phyloP scores from a whole-genome alignment of 768 basidiomycete species.

The Rhizopogon roseolus region DNA sequence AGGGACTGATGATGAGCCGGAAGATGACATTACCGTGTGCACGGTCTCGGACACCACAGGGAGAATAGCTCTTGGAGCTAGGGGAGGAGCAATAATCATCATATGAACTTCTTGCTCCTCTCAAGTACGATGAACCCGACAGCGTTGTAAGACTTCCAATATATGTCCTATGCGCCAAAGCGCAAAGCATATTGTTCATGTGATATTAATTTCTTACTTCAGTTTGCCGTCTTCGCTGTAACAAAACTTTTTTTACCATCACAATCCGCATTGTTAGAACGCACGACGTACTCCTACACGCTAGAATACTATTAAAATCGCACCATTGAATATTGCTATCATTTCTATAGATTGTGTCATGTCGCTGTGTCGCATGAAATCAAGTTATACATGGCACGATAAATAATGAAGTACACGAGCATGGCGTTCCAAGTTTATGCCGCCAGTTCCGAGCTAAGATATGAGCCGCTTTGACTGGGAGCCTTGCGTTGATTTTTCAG shows the following conservation, averaged over 20 bases:
- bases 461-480: not conserved
- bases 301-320: no score
- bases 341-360: no score
- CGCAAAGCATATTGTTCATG: no score
- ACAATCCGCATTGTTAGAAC: no score
- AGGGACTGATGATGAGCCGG: not conserved
- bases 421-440: not conserved
- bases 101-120: constrained; percentile 9
- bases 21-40: constrained; percentile 44
- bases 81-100: constrained; percentile 29
- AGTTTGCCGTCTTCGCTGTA: no score
- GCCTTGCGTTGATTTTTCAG: not conserved
- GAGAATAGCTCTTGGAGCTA: constrained; percentile 36
- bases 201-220: no score
- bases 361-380: no score
- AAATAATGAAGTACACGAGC: not conserved
- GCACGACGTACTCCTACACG: no score
- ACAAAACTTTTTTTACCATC: no score
- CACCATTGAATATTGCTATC: no score
- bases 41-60: constrained; percentile 43
- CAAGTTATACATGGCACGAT: no score
- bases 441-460: not conserved
- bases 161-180: no score
- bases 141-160: constrained; percentile 47
- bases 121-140: constrained; percentile 30